Evolutionary conservation across 1,284 basidiomycete species (phyloP).

Genomic region (Naganishia cerealis): DNA sequence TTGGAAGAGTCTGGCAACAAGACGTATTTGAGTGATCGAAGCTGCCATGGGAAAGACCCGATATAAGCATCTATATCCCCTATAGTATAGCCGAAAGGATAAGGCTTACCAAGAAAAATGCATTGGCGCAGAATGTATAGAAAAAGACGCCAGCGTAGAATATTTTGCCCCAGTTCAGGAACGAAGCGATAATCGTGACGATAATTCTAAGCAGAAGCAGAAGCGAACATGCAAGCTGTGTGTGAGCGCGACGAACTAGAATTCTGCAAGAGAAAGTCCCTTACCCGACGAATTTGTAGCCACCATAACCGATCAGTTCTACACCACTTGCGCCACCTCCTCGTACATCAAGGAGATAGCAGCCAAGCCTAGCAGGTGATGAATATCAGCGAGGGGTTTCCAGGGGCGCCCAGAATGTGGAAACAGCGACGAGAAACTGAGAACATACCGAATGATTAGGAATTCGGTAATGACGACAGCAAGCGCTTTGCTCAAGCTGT

Average conservation of each 20-base stretch:
- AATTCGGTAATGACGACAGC: constrained; percentile 82
- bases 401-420: neutral
- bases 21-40: constrained; percentile 86
- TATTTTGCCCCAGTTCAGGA: constrained; percentile 60
- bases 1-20: constrained; percentile 71
- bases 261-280: constrained; percentile 29
- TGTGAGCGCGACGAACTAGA: neutral
- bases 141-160: constrained; percentile 72
- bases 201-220: constrained; percentile 45
- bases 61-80: neutral
- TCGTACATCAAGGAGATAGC: constrained; percentile 83
- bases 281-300: constrained; percentile 96
- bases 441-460: constrained; percentile 68
- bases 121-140: constrained; percentile 84
- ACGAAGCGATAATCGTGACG: constrained; percentile 47
- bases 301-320: constrained; percentile 70
- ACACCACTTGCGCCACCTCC: constrained; percentile 66
- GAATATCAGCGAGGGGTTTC: neutral
- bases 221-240: neutral
- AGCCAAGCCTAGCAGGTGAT: constrained; percentile 61
- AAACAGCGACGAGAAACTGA: neutral
- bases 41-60: constrained; percentile 56
- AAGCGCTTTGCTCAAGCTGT: constrained; percentile 78
- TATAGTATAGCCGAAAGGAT: neutral
- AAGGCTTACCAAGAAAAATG: constrained; percentile 81